phyloP scores from a whole-genome alignment of 2,329 filamentous ascomycete species.

The Pleoardoris graminearum region DNA sequence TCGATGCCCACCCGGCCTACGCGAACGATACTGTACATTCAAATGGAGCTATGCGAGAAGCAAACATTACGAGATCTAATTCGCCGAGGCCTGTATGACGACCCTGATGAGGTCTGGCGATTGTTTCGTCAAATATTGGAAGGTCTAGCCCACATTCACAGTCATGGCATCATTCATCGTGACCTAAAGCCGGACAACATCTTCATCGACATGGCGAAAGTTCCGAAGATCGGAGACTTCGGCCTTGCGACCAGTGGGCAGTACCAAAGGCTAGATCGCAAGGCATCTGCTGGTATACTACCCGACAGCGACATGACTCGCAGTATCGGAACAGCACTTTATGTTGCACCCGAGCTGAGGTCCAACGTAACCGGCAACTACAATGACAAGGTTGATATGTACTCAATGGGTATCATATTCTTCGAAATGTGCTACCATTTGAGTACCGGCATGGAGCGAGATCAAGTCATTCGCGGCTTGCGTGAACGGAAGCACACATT shows the following conservation, averaged over 20 bases:
- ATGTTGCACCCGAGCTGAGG: slow-evolving; percentile 89
- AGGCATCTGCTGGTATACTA: slow-evolving; percentile 35
- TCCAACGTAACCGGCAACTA: slow-evolving; percentile 76
- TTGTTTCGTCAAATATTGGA: slow-evolving; percentile 90
- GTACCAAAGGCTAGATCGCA: slow-evolving; percentile 63
- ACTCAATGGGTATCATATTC: slow-evolving; percentile 94
- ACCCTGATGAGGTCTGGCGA: slow-evolving; percentile 81
- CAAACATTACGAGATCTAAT: slow-evolving; percentile 89
- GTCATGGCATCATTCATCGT: slow-evolving; percentile 88
- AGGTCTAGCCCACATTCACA: slow-evolving; percentile 86
- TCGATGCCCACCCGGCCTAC: slow-evolving; percentile 56
- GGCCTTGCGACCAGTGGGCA: slow-evolving; percentile 90
- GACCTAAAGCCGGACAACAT: slow-evolving; percentile 98
- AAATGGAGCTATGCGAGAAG: slow-evolving; percentile 98
- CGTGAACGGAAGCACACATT: slow-evolving; percentile 69
- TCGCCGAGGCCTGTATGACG: slow-evolving; percentile 70
- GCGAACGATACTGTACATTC: slow-evolving; percentile 85
- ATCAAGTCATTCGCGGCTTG: slow-evolving; percentile 68
- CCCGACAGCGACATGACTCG: slow-evolving; percentile 66
- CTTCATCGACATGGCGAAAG: slow-evolving; percentile 88
- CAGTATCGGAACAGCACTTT: slow-evolving; percentile 77
- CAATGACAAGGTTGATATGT: slow-evolving; percentile 98
- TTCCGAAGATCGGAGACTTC: slow-evolving; percentile 96
- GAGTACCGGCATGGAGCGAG: slow-evolving; percentile 65
- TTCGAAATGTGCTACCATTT: slow-evolving; percentile 88